Evolutionary conservation across 805 yeast species (phyloP).

Genomic region (Yueomyces sp.): DNA sequence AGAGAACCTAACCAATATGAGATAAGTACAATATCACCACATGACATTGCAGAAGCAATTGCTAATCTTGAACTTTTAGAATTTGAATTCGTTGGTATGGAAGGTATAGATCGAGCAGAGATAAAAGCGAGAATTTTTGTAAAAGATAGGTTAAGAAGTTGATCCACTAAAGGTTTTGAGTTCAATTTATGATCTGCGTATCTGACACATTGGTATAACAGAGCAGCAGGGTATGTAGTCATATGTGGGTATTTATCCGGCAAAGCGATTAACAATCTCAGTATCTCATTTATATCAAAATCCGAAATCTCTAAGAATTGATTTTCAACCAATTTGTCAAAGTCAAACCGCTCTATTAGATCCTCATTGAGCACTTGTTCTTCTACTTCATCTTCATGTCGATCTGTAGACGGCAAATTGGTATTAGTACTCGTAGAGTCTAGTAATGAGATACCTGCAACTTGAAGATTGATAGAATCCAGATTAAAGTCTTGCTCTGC

Average conservation of each 20-base stretch:
- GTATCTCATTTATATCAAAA: slow-evolving; percentile 58
- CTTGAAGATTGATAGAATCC: slow-evolving; percentile 24
- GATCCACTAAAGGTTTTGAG: slow-evolving; percentile 42
- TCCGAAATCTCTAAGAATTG: slow-evolving; percentile 54
- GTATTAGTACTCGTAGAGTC: slow-evolving; percentile 3
- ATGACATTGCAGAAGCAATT: slow-evolving; percentile 4
- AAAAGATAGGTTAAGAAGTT: slow-evolving; percentile 44
- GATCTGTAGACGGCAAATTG: neutral
- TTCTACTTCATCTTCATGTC: neutral
- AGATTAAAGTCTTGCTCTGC: no score
- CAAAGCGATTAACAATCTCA: slow-evolving; percentile 45
- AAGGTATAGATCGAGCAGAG: slow-evolving; percentile 3
- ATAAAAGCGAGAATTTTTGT: slow-evolving; percentile 44
- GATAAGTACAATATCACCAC: slow-evolving; percentile 52
- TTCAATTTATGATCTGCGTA: slow-evolving; percentile 44
- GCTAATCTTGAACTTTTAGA: neutral
- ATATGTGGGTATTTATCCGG: slow-evolving; percentile 39
- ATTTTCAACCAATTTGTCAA: slow-evolving; percentile 38
- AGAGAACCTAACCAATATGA: slow-evolving; percentile 84
- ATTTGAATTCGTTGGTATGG: neutral
- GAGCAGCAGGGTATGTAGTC: slow-evolving; percentile 48
- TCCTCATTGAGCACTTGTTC: neutral
- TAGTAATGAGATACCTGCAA: slow-evolving; percentile 14
- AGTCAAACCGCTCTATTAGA: slow-evolving; percentile 32
- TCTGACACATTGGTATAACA: slow-evolving; percentile 55